Evolutionary conservation across 768 basidiomycete genomes (phyloP).

Genomic region (Trametes punicea): DNA sequence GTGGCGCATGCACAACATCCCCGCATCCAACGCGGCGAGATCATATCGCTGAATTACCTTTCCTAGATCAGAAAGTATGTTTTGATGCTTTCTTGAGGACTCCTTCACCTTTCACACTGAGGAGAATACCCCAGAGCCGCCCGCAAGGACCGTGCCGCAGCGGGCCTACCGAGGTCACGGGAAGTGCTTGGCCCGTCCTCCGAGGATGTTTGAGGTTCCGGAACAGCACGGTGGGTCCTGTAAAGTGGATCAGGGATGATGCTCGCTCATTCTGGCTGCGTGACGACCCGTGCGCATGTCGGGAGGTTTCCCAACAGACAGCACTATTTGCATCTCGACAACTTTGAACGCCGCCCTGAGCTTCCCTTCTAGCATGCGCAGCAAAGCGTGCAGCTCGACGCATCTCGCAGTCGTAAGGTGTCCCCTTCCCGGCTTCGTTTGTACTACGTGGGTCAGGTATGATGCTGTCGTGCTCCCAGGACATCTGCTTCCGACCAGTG

Average conservation of each 20-base stretch:
- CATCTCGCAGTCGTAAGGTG: too few species aligned
- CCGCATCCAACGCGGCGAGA: not conserved
- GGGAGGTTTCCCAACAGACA: not conserved
- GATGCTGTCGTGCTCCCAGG: too few species aligned
- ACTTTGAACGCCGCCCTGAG: too few species aligned
- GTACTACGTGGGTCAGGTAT: too few species aligned
- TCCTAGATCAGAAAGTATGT: not conserved
- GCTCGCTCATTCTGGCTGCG: not conserved
- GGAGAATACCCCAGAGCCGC: not conserved
- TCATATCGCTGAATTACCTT: not conserved
- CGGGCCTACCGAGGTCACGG: not conserved
- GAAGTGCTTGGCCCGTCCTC: conserved; percentile 4
- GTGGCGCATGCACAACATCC: not conserved
- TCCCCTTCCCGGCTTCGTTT: too few species aligned
- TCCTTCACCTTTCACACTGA: not conserved
- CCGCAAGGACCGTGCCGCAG: not conserved
- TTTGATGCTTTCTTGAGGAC: not conserved
- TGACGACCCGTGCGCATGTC: not conserved
- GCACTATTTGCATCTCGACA: too few species aligned
- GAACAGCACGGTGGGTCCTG: not conserved
- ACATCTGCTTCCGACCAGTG: too few species aligned
- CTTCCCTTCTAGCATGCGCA: too few species aligned
- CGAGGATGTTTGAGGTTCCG: not conserved
- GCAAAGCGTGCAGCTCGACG: not conserved
- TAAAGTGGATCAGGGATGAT: not conserved